Evolutionary conservation across 306 rosid species (phyloP), one percentile per base, ranked within the genome.

Genomic region (Gleditsia sinensis): DNA sequence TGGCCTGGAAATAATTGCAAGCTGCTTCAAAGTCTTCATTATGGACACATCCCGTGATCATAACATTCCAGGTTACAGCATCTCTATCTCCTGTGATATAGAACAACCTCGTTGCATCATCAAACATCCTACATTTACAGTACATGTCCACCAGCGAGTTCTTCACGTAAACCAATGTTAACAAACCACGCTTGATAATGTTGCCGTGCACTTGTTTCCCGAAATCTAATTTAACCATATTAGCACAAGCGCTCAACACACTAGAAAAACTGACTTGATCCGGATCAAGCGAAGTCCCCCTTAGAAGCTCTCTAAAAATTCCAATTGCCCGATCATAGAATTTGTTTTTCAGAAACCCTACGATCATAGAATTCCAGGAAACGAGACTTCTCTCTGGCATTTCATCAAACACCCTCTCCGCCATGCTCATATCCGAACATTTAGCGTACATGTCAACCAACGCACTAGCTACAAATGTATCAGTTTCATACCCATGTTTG

Each of bases 81-180:
- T 89, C 89, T 57, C 75, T 86, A 6, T 74, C 82, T 73, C 85
- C 86, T 19, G 50, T 79, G 9, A 39, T 54, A 65, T 20, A 51
- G 73, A 89, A 89, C 84, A 89, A 64, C 81, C 81, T 57, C 16
- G 72, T 33, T 25, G 85, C 88, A 45, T 81, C 85, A 64, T 69
- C 75, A 76, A 82, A 79, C 56, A 72, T 43, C 57, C 81, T 67
- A 32, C 94, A 86, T 59, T 86, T 86, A 30, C 81, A 64, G 19
- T 89, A 86, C 91, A 86, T 86, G 54, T 86, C 89, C 45, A 82
- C 72, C 23, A 89, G 58, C 1, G 91, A 82, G 85, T 86, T 89
- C 45, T 79, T 84, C 71, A 86, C 86, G 27, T 83, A 84, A 80
- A 80, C 61, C 78, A 84, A 55, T 12, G 51, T 74, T 17, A 58